A percentile compares a stretch with the other conserved stretches of the same genome.
Evolutionary conservation across 2,329 filamentous ascomycete species (phyloP).

Genomic region (Camptophora hylomeconis): DNA sequence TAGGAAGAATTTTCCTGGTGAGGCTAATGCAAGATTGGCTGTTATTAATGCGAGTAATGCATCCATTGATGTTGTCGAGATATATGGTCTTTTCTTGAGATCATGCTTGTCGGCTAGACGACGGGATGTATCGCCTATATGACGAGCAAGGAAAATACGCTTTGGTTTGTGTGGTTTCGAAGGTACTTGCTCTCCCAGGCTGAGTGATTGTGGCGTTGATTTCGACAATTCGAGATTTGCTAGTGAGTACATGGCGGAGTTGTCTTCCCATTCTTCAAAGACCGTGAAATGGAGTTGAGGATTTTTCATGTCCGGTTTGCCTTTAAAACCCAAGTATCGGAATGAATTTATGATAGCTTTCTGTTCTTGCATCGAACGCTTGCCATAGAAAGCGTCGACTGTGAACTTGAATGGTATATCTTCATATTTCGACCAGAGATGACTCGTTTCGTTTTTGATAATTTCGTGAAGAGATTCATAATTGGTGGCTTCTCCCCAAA

Average conservation of each 20-base stretch:
- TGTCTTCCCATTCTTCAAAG: slow-evolving; percentile 76
- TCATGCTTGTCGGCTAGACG: slow-evolving; percentile 62
- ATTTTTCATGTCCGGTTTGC: slow-evolving; percentile 62
- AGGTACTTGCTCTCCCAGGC: slow-evolving; percentile 26
- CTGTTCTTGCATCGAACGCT: slow-evolving; percentile 50
- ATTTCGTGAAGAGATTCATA: slow-evolving; percentile 57
- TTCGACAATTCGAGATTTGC: too few species aligned
- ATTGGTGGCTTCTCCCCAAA: slow-evolving; percentile 61
- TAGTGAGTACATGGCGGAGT: too few species aligned
- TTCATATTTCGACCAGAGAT: slow-evolving; percentile 55
- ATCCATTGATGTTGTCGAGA: slow-evolving; percentile 95
- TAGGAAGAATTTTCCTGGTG: slow-evolving; percentile 73
- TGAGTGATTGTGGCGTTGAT: too few species aligned
- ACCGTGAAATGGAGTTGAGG: slow-evolving; percentile 66
- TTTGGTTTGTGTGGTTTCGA: slow-evolving; percentile 37
- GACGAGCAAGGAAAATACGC: slow-evolving; percentile 58
- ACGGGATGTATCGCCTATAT: slow-evolving; percentile 53
- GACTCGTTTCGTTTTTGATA: slow-evolving; percentile 44
- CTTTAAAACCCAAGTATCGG: slow-evolving; percentile 61
- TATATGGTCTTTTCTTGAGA: slow-evolving; percentile 85
- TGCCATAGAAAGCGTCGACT: slow-evolving; percentile 69
- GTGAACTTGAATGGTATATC: slow-evolving; percentile 66
- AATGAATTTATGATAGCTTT: slow-evolving; percentile 72
- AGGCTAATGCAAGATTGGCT: slow-evolving; percentile 76
- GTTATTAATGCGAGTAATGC: slow-evolving; percentile 83